These are phyloP conservation scores for Phanerochaete sordida DNA, from an alignment of 768 basidiomycete species.

Conservation along the genomic window DNA sequence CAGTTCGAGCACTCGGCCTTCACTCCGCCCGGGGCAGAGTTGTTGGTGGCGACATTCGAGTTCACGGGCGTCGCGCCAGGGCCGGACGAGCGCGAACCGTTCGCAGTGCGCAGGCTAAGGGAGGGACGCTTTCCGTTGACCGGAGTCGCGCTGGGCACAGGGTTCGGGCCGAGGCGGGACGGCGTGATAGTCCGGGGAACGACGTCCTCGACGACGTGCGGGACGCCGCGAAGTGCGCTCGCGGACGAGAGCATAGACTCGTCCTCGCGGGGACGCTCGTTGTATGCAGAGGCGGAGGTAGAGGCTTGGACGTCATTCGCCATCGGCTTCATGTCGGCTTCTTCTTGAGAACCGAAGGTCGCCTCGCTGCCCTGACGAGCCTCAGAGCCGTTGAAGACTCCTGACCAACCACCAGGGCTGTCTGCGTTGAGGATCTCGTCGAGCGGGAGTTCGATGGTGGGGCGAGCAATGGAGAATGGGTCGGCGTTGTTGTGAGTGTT, in stretches of 20 bases:
- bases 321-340: conserved; percentile 29
- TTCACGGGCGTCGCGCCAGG: conserved; percentile 65
- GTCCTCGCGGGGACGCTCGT: conserved; percentile 16
- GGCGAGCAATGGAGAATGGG: conserved; percentile 61
- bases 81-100: conserved; percentile 49
- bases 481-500: conserved; percentile 39
- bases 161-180: conserved; percentile 53
- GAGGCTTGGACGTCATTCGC: conserved; percentile 10
- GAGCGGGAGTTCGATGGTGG: conserved; percentile 83
- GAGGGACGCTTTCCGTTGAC: conserved; percentile 43
- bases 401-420: conserved; percentile 30
- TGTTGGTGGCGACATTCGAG: conserved; percentile 27
- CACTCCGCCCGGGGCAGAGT: conserved; percentile 50
- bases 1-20: conserved; percentile 89
- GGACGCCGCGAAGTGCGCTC: conserved; percentile 25
- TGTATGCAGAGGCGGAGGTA: conserved; percentile 7
- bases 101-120: conserved; percentile 60
- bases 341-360: conserved; percentile 20
- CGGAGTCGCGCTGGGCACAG: conserved; percentile 38
- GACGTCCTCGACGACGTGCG: conserved; percentile 39
- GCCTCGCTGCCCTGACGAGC: conserved; percentile 10
- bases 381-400: conserved; percentile 11
- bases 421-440: conserved; percentile 69
- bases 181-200: conserved; percentile 54
- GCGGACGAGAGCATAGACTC: conserved; percentile 29